Evolutionary conservation across 805 yeast species (phyloP).

Genomic region (Dipodascus geniculatus): DNA sequence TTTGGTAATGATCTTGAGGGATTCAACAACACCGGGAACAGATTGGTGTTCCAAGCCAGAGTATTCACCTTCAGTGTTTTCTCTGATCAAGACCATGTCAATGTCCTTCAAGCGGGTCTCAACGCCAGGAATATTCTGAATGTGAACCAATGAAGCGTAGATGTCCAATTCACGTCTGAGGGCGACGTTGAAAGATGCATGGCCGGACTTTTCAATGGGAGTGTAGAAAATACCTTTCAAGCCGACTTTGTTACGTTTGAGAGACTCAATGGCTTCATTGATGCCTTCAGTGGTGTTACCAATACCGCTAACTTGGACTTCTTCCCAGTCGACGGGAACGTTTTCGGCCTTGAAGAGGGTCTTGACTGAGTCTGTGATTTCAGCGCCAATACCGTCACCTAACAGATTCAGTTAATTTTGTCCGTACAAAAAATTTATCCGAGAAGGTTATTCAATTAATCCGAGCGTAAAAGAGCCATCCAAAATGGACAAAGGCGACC

Average conservation of each 20-base stretch:
- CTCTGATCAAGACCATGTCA: constrained; percentile 92
- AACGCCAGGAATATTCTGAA: constrained; percentile 90
- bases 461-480: no score
- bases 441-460: neutral
- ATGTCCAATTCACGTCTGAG: constrained; percentile 92
- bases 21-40: constrained; percentile 95
- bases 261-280: constrained; percentile 74
- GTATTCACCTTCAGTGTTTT: constrained; percentile 99
- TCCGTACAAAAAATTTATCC: neutral
- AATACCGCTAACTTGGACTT: constrained; percentile 48
- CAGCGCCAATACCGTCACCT: constrained; percentile 98
- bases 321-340: constrained; percentile 91
- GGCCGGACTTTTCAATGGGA: constrained; percentile 66
- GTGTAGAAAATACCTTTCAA: constrained; percentile 93
- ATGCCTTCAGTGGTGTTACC: constrained; percentile 50
- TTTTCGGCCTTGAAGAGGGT: constrained; percentile 77
- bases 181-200: constrained; percentile 87
- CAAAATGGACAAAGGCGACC: no score
- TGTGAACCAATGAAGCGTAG: constrained; percentile 87
- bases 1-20: constrained; percentile 88
- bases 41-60: constrained; percentile 97
- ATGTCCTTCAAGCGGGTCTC: constrained; percentile 79
- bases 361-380: constrained; percentile 87
- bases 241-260: constrained; percentile 94
- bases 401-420: no score